Evolutionary conservation across 305 asterid species (phyloP), one percentile per base, ranked within the genome.

Genomic region (Petunia hybrid): DNA sequence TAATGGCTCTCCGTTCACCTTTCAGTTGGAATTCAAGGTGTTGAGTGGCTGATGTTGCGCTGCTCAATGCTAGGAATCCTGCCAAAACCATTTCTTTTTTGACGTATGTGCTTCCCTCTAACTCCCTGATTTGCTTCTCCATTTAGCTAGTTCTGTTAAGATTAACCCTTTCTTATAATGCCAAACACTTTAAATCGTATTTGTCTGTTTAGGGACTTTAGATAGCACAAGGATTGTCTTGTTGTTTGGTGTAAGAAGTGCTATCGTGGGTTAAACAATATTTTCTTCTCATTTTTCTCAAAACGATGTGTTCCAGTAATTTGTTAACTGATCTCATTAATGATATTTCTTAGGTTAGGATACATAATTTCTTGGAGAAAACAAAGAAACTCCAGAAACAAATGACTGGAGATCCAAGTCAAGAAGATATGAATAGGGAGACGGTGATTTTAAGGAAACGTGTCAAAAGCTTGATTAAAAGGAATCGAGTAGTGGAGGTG

Each of bases 311-410:
- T 46, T 10, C 42, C 43, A 46, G 22, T 12, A 10, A 48, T 48
- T 45, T 46, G 60, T 5, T 31, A 71, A 48, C 64, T 79, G 63
- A 8, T 8, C 60, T 65, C 42, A 60, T 79, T 71, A 16, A n/a
- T 71, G 35, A 66, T 78, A 14, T 78, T 82, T 80, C 71, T 80
- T 91, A 95, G 99, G 91, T 91, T 81, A 89, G 91, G 90, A 92
- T 95, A 81, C 98, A 93, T 61, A 89, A 82, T 86, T 91, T 93
- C 89, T 83, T 95, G 92, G 97, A 92, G 88, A 95, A 91, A 89
- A 85, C 89, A 12, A 91, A 86, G 84, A 89, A 85, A 55, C 64
- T 63, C 65, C 84, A 80, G 84, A 83, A 73, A 76, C 86, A 78
- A 78, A 88, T 83, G 83, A 79, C 46, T 70, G 88, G 35, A 74